Evolutionary conservation across 225 moss, liverwort and hornwort species (phyloP).

Genomic region (Pseudoscleropodium purum): DNA sequence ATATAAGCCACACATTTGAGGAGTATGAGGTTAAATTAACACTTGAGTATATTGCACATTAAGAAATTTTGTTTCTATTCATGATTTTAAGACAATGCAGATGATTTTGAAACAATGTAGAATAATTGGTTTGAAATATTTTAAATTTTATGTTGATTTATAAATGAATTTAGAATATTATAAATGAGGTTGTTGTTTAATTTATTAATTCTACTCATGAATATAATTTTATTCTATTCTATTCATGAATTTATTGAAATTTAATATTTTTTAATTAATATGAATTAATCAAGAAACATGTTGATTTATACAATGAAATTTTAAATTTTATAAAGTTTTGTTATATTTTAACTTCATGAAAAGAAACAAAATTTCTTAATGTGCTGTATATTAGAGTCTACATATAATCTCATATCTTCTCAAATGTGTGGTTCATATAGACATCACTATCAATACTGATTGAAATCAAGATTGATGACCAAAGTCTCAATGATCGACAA

Average conservation of each 20-base stretch:
- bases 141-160: rapidly evolving
- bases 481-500: rapidly evolving
- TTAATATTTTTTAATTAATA: rapidly evolving
- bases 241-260: too few species aligned
- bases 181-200: rapidly evolving
- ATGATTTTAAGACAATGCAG: neutral
- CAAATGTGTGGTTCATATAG: slow-evolving; percentile 15
- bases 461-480: rapidly evolving
- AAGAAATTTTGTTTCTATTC: slow-evolving; percentile 21
- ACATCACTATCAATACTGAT: neutral
- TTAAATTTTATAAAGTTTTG: too few species aligned
- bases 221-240: too few species aligned
- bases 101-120: neutral
- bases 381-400: neutral
- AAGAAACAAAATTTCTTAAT: slow-evolving; percentile 22
- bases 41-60: slow-evolving; percentile 10
- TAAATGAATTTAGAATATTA: rapidly evolving
- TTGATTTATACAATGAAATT: rapidly evolving
- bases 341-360: neutral
- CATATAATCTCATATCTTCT: slow-evolving; percentile 7
- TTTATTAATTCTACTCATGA: rapidly evolving
- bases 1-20: slow-evolving; percentile 11
- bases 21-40: neutral
- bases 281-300: rapidly evolving
- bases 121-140: rapidly evolving